Evolutionary conservation across 768 basidiomycete species (phyloP), one percentile per base, ranked within the genome.

Genomic region (Steccherinum ochraceum): DNA sequence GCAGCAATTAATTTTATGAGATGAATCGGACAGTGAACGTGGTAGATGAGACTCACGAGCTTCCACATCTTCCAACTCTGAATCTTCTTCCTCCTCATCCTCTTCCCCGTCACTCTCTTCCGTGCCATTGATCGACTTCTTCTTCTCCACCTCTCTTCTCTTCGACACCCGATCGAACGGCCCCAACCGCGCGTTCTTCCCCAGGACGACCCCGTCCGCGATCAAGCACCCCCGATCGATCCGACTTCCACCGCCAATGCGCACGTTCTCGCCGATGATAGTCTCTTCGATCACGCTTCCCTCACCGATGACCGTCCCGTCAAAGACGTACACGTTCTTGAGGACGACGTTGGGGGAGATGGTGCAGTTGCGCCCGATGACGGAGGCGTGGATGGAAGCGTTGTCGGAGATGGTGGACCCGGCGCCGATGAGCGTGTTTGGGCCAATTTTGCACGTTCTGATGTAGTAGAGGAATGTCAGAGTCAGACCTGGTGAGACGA

Each of bases 401-500:
- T 83, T 76, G 47, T 89, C 86, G 42, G 71, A 70, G 26, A 96
- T 74, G 30, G 74, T 77, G 19, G 84, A 81, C 12, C 76, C 77
- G 7, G 89, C 77, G n/a, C 93, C 96, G 52, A 99, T 84, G 51
- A 98, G 79, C 20, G 84, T 82, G 66, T 89, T 83, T 58, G 81
- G 78, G 20, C 89, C 87, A 43, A 94, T 77, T 61, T 82, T 86
- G 63, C 86, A 88, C 11, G 90, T 91, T 56, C 91, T 91, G 58
- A n/a, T 40, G 41, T n/a, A 40, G 47, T 18, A 42, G 21, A 12
- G 7, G 23, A 24, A 46, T 46, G 45, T 24, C 11, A 12, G 43
- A 3, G 50, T 41, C 16, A 21, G 39, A 44, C 21, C 24, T 45
- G 48, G 35, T 19, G 45, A 24, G 25, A 40, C 19, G 39, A 20